Percentiles rank a stretch among this genome's conserved stretches.
Evolutionary conservation across 2,329 filamentous ascomycete genomes (phyloP).

Genomic region (Shiraia bambusicola): DNA sequence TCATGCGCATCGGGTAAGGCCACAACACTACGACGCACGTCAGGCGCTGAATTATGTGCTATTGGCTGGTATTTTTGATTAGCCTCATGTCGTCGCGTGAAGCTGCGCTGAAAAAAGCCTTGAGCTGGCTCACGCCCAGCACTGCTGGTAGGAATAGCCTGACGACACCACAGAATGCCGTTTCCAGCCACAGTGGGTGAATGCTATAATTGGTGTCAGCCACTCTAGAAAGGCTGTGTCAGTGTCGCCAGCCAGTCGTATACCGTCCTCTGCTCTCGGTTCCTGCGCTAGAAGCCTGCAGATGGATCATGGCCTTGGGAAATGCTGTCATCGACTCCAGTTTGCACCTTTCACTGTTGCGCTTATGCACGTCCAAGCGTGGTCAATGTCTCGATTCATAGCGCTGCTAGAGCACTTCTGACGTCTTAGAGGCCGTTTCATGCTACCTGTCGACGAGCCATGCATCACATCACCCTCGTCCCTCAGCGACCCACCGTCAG

Average conservation of each 20-base stretch:
- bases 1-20: constrained; percentile 32
- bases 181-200: constrained; percentile 21
- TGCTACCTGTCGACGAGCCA: constrained; percentile 29
- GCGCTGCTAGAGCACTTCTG: constrained; percentile 28
- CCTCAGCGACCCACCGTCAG: constrained; percentile 27
- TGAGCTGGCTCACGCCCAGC: no score
- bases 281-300: constrained; percentile 29
- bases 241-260: constrained; percentile 31
- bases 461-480: constrained; percentile 24
- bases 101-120: no score
- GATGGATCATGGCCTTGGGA: constrained; percentile 32
- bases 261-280: constrained; percentile 29
- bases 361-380: constrained; percentile 35
- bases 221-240: constrained; percentile 40
- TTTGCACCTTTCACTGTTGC: constrained; percentile 26
- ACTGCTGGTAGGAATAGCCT: constrained; percentile 24
- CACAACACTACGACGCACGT: constrained; percentile 15
- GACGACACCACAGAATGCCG: constrained; percentile 28
- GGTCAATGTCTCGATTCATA: constrained; percentile 37
- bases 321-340: constrained; percentile 31
- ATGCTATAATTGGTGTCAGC: constrained; percentile 29
- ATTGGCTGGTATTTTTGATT: constrained; percentile 37
- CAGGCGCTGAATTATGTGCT: constrained; percentile 19
- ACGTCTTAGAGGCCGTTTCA: constrained; percentile 32
- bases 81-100: constrained; percentile 8